Evolutionary conservation across 768 basidiomycete genomes (phyloP).

Genomic region (Lentinus brumalis): DNA sequence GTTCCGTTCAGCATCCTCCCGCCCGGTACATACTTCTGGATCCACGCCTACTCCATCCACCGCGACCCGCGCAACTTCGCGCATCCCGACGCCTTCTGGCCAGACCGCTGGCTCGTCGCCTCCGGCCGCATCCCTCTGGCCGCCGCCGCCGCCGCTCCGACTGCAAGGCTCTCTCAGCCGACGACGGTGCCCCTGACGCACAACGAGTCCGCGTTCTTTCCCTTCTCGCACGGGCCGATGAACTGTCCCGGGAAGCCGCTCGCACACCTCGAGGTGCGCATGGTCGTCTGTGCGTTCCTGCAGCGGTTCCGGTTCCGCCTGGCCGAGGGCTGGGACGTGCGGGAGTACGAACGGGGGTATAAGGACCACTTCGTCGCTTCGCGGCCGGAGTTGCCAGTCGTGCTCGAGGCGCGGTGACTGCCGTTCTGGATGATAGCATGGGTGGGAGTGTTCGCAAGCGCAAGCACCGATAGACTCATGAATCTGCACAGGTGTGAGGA

Average conservation of each 20-base stretch:
- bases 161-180: too few species aligned
- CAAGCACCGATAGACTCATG: too few species aligned
- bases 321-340: slow-evolving; percentile 30
- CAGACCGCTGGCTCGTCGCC: slow-evolving; percentile 43
- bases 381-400: slow-evolving; percentile 27
- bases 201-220: slow-evolving; percentile 39
- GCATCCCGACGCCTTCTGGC: slow-evolving; percentile 42
- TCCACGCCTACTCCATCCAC: slow-evolving; percentile 45
- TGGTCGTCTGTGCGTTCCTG: slow-evolving; percentile 33
- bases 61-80: slow-evolving; percentile 49
- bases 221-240: slow-evolving; percentile 49
- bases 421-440: too few species aligned
- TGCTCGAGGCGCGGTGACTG: background rate
- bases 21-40: slow-evolving; percentile 35
- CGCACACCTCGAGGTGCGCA: slow-evolving; percentile 40
- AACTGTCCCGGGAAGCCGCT: slow-evolving; percentile 52
- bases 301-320: slow-evolving; percentile 36
- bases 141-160: too few species aligned
- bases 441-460: too few species aligned
- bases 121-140: background rate
- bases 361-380: slow-evolving; percentile 32
- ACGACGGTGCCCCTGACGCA: slow-evolving; percentile 4
- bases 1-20: slow-evolving; percentile 27
- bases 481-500: too few species aligned
- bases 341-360: slow-evolving; percentile 29